Evolutionary conservation across 164 flowering plant genomes (phyloP), one percentile per base, ranked within the genome.

Genomic region (Malania oleifera): DNA sequence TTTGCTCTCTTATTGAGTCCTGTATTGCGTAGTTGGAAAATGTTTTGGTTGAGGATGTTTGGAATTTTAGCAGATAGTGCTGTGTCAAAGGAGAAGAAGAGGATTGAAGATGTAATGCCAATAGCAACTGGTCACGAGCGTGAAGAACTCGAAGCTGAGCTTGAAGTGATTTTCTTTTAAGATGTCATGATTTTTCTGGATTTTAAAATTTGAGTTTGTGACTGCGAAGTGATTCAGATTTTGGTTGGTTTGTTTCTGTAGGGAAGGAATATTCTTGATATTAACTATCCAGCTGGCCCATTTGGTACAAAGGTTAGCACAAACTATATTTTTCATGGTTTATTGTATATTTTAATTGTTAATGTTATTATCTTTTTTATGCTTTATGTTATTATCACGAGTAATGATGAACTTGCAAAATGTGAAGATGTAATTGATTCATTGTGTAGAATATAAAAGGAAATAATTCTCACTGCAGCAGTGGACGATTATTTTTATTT

Each of bases 61-160:
- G 29, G 12, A 14, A 45, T 57, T 55, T 55, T 18, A 56, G 69
- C 69, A 26, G 73, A 59, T 20, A 55, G 59, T 60, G 65, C 62
- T 44, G 67, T 68, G 25, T 29, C 58, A 14, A 18, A n/a, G 60
- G 58, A 17, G 60, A 79, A 74, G 76, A 81, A 82, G 83, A 80
- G 54, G 49, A 84, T 87, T 54, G 98, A 87, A 60, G 95, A 92
- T 67, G 80, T 87, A 63, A 78, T 81, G 77, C 96, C 96, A 2
- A 89, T 92, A 59, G 98, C 98, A 0, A 92, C 98, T 25, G 98
- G 98, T n/a, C 95, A 82, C 50, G 96, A 89, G 78, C 82, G 91
- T 2, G 93, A 87, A 70, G 98, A 92, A 75, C 75, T 92, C 22
- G 85, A 82, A 64, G 93, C 97, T 17, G 84, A 80, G 70, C 79